phyloP scores from a whole-genome alignment of 139 green algal species.

The Zygnema circumcarinatum region DNA sequence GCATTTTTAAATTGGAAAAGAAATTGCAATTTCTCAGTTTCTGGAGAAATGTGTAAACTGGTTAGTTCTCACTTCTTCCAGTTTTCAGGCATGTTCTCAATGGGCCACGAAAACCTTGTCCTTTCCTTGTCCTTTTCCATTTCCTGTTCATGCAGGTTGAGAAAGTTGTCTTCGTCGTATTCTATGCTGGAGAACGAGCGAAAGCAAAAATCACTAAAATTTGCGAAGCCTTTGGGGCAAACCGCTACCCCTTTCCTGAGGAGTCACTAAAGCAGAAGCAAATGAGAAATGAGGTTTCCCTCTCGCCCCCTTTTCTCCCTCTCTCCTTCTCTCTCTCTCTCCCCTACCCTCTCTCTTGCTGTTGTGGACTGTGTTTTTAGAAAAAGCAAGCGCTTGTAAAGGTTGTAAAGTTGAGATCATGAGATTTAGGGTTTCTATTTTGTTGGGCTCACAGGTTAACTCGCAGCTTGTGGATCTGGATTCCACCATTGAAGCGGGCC shows the following conservation, averaged over 20 bases:
- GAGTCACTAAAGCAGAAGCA: slow-evolving; percentile 82
- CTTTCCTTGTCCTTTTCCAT: too few relatives aligned
- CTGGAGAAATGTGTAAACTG: too few relatives aligned
- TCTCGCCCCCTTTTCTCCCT: neutral
- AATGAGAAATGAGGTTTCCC: slow-evolving; percentile 83
- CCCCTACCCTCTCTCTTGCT: too few relatives aligned
- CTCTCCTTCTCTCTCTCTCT: neutral
- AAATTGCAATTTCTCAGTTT: too few relatives aligned
- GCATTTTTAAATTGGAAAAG: too few relatives aligned
- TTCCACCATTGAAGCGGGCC: slow-evolving; percentile 87
- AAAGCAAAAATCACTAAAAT: slow-evolving; percentile 94
- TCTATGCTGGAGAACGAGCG: slow-evolving; percentile 94
- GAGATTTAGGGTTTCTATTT: too few relatives aligned
- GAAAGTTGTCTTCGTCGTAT: slow-evolving; percentile 97
- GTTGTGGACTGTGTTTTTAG: neutral
- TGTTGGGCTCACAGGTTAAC: slow-evolving; percentile 67
- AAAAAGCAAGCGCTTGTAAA: neutral
- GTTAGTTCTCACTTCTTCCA: too few relatives aligned
- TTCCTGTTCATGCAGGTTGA: slow-evolving; percentile 61
- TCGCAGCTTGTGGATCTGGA: slow-evolving; percentile 87
- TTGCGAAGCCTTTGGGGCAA: slow-evolving; percentile 92
- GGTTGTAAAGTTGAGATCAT: too few relatives aligned
- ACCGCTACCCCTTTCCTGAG: slow-evolving; percentile 97
- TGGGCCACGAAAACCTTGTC: too few relatives aligned
- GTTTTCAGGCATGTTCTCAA: too few relatives aligned